Conservation (phyloP, 495 filamentous ascomycete species). For the Penicillium lagena region DNA sequence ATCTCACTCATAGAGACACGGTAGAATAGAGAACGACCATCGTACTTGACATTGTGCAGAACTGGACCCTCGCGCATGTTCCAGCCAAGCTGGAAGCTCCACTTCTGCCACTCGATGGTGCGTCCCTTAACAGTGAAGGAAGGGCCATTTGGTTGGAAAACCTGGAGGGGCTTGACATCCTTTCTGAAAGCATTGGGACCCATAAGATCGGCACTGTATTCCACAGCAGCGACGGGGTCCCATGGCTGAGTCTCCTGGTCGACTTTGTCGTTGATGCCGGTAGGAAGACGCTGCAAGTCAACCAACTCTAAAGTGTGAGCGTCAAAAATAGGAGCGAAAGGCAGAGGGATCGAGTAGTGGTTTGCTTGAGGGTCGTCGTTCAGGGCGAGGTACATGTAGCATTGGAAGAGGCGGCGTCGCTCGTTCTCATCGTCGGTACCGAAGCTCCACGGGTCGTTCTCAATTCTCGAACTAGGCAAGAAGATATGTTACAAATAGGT, state of each 20-base stretch:
- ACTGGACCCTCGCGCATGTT: conserved; percentile 60
- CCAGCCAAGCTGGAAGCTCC: conserved; percentile 60
- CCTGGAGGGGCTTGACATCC: conserved; percentile 70
- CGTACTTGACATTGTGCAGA: conserved; percentile 62
- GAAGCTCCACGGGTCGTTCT: conserved; percentile 45
- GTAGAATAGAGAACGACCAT: conserved; percentile 64
- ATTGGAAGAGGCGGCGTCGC: conserved; percentile 33
- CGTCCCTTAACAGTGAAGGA: conserved; percentile 50
- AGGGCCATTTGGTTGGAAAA: conserved; percentile 71
- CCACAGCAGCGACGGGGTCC: conserved; percentile 48
- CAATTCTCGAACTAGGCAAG: too few relatives aligned
- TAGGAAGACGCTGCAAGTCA: conserved; percentile 43
- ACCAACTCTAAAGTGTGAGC: conserved; percentile 56
- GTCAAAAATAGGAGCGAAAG: conserved; percentile 72
- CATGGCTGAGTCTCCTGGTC: conserved; percentile 34
- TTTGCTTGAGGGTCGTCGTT: conserved; percentile 45
- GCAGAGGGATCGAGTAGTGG: conserved; percentile 73
- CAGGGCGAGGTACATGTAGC: conserved; percentile 38
- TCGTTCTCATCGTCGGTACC: conserved; percentile 32
- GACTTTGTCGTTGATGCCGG: conserved; percentile 21
- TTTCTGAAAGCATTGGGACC: conserved; percentile 33
- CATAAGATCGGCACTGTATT: conserved; percentile 38
- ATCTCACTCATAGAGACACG: conserved; percentile 71
- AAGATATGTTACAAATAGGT: too few relatives aligned
- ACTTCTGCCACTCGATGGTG: conserved; percentile 57